phyloP scores from a whole-genome alignment of 2,329 filamentous ascomycete genomes.

The Xylaria sp. region DNA sequence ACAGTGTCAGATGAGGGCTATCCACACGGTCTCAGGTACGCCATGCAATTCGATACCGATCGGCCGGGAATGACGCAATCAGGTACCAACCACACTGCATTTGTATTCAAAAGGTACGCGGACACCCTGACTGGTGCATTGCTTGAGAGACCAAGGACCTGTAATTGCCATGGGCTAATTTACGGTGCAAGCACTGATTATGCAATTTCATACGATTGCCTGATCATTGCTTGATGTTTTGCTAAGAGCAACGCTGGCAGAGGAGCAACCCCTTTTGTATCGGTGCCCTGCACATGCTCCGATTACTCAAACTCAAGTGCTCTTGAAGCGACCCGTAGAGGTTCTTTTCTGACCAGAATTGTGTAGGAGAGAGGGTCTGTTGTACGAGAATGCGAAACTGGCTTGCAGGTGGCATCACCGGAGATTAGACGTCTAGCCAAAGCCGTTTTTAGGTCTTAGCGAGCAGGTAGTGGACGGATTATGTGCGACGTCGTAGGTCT shows the following conservation, averaged over 20 bases:
- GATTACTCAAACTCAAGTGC: neutral
- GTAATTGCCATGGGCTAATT: neutral
- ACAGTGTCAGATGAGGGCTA: too few species aligned
- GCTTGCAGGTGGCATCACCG: neutral
- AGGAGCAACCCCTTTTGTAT: neutral
- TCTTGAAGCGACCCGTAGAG: too few species aligned
- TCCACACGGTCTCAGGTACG: too few species aligned
- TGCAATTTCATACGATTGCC: neutral
- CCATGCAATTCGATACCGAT: neutral
- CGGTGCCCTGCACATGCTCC: neutral
- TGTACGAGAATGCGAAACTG: neutral
- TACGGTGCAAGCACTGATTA: neutral
- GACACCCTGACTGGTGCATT: too few species aligned
- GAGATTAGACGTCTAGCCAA: neutral
- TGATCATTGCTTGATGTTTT: neutral
- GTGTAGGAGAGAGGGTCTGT: neutral
- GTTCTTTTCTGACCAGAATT: neutral
- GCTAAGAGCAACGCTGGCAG: neutral
- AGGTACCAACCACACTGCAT: neutral
- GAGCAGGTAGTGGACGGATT: neutral
- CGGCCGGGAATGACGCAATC: neutral
- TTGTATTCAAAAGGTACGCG: too few species aligned
- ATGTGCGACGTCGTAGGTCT: neutral
- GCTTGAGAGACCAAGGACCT: neutral
- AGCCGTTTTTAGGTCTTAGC: neutral